Conservation (phyloP, 306 rosid species). For the Acacia melanoxylon region DNA sequence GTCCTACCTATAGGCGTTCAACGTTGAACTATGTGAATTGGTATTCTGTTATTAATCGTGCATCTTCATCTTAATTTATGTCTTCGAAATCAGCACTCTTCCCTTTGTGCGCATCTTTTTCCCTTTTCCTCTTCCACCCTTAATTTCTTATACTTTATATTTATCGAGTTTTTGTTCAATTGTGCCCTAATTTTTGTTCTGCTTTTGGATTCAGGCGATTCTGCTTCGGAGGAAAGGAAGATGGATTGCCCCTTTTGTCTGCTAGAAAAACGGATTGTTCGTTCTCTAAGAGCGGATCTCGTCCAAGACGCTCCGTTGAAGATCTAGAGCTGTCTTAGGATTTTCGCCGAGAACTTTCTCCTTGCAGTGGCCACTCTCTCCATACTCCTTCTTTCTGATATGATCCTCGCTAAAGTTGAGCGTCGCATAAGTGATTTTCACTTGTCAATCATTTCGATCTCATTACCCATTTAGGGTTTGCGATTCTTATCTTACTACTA, state of each 20-base stretch:
- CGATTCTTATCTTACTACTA: too few species aligned
- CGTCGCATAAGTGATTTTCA: too few species aligned
- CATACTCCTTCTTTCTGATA: too few species aligned
- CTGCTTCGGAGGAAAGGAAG: conserved; percentile 49
- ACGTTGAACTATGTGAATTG: neutral
- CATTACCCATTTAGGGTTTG: too few species aligned
- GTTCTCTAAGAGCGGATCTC: conserved; percentile 70
- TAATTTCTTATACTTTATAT: neutral
- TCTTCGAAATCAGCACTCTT: conserved; percentile 79
- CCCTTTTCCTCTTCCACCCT: neutral
- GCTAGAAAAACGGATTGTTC: conserved; percentile 77
- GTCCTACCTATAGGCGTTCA: neutral
- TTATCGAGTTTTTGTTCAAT: neutral
- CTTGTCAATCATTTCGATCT: too few species aligned
- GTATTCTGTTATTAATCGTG: neutral
- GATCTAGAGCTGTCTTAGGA: conserved; percentile 75
- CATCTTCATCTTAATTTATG: conserved; percentile 97
- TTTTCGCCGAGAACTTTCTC: conserved; percentile 74
- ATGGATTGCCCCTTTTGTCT: conserved; percentile 89
- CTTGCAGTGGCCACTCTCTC: too few species aligned
- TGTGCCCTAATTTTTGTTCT: neutral
- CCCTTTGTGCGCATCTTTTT: conserved; percentile 48
- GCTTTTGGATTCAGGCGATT: conserved; percentile 60
- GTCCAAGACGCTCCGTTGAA: conserved; percentile 63
- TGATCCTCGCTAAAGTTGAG: too few species aligned